Base-by-base conservation (phyloP, 192 early-diverging fungal genomes). In the Podila epigama region DNA sequence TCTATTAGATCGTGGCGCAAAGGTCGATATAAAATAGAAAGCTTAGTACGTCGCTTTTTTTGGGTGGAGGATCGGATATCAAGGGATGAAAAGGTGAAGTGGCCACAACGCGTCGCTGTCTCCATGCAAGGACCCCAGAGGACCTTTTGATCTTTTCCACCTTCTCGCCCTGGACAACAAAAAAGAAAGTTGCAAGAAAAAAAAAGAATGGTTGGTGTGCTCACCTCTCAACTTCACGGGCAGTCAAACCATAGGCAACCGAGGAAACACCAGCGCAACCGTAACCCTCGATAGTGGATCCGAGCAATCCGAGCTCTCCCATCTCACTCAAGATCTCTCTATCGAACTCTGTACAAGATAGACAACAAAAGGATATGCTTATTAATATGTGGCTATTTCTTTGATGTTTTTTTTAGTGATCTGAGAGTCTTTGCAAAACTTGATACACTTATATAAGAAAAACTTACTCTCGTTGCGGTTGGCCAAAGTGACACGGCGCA, bases 231-330 rank as follows among this genome's bases (percentile, higher is more conserved):
- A 99, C 94, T 72, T 99, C 97, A 68, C 97, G 93, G 9, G 97
- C 97, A 60, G 92, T 95, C 57, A 99, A 84, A 39, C 97, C 97
- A 73, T 99, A 98, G 8, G 95, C 96, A 31, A 99, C 96, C 20
- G 93, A 95, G 2, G 97, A 99, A 34, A 98, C 95, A 42, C 97
- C 97, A 27, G 97, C 91, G 63, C 95, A 98, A n/a, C 93, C 97
- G 73, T 97, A 97, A 11, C 95, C 97, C 33, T 97, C 83, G 79
- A 99, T 96, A 5, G 95, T 98, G 11, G 96, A 87, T 9, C 97
- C 97, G 22, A 99, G 84, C 62, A 99, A 84, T 44, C 97, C 97
- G 51, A 97, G 70, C 69, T 91, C 88, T 55, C 97, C 96, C 93
- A 99, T 92, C 79, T 99, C 97, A 60, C 75, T 81, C 89, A 98